phyloP scores from a whole-genome alignment of 1,139 yeast genomes.

The Candida frijolesensis region DNA sequence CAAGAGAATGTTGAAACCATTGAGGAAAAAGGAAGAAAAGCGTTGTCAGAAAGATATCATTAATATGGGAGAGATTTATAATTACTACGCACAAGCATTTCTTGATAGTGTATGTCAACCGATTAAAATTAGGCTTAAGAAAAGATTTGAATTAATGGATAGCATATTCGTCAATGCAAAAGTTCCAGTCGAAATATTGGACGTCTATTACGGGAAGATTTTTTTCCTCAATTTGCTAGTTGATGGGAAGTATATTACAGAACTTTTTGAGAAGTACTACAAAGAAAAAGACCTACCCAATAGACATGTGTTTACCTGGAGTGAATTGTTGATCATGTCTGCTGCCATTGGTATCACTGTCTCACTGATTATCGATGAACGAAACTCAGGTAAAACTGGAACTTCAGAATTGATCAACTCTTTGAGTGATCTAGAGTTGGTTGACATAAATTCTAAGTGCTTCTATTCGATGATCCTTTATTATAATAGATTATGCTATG shows the following conservation, averaged over 20 bases:
- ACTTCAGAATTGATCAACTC: constrained; percentile 11
- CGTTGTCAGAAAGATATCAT: constrained; percentile 24
- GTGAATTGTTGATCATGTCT: constrained; percentile 12
- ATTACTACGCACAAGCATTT: constrained; percentile 10
- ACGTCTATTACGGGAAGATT: constrained; percentile 8
- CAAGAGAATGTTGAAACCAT: constrained; percentile 27
- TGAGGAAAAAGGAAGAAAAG: constrained; percentile 15
- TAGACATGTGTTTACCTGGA: constrained; percentile 9
- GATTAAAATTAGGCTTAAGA: constrained; percentile 7
- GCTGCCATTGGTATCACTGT: constrained; percentile 9
- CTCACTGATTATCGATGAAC: constrained; percentile 11
- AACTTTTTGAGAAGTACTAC: constrained; percentile 9
- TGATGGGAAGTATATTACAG: constrained; percentile 8
- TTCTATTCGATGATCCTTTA: constrained; percentile 44
- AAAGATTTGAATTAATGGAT: constrained; percentile 12
- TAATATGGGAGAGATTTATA: constrained; percentile 20
- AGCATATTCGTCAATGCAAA: constrained; percentile 7
- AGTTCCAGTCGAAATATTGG: constrained; percentile 11
- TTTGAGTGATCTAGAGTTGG: constrained; percentile 17
- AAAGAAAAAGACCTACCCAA: background rate
- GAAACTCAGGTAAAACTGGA: constrained; percentile 7
- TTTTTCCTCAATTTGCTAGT: constrained; percentile 10
- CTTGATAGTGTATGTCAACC: constrained; percentile 14
- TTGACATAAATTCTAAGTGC: constrained; percentile 26
- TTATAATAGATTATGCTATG: constrained; percentile 46